phyloP scores from a whole-genome alignment of 192 early-diverging fungal species.

The Martensiomyces pterosporus region DNA sequence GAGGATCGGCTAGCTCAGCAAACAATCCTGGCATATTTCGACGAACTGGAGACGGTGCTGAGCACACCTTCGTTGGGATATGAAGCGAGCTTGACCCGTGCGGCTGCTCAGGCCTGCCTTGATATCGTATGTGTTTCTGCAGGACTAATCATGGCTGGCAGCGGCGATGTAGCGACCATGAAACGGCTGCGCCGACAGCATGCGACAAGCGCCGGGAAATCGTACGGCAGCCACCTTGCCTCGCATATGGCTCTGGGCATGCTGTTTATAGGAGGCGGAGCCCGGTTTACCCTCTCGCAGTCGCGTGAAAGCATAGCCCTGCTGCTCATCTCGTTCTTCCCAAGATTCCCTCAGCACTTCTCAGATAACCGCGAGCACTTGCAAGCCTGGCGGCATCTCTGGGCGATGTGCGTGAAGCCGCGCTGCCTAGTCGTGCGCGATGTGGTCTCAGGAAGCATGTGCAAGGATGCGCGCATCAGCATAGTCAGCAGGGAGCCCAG shows the following conservation, averaged over 20 bases:
- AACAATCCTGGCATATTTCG: constrained; percentile 25
- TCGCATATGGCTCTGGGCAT: constrained; percentile 43
- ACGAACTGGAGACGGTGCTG: constrained; percentile 17
- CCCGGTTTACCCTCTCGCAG: constrained; percentile 34
- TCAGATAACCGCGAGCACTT: constrained; percentile 41
- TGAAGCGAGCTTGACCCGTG: constrained; percentile 54
- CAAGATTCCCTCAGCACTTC: constrained; percentile 35
- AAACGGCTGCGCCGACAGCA: constrained; percentile 56
- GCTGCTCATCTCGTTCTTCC: constrained; percentile 35
- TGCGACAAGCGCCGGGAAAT: constrained; percentile 15
- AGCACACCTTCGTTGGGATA: constrained; percentile 21
- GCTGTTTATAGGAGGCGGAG: constrained; percentile 39
- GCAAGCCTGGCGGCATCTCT: constrained; percentile 49
- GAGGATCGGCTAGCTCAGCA: constrained; percentile 22
- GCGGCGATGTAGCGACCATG: constrained; percentile 64
- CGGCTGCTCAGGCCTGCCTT: constrained; percentile 59
- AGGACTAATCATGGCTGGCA: constrained; percentile 77
- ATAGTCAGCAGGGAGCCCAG: neutral
- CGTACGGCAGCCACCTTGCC: constrained; percentile 49
- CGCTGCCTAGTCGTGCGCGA: constrained; percentile 42
- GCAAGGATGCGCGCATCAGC: constrained; percentile 13
- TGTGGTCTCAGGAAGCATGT: constrained; percentile 20
- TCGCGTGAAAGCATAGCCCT: constrained; percentile 31
- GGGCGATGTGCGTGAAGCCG: constrained; percentile 40
- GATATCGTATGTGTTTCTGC: constrained; percentile 61